Percentiles rank a stretch among this genome's conserved stretches.
phyloP scores from a whole-genome alignment of 306 rosid genomes.

The Medicago arabica region DNA sequence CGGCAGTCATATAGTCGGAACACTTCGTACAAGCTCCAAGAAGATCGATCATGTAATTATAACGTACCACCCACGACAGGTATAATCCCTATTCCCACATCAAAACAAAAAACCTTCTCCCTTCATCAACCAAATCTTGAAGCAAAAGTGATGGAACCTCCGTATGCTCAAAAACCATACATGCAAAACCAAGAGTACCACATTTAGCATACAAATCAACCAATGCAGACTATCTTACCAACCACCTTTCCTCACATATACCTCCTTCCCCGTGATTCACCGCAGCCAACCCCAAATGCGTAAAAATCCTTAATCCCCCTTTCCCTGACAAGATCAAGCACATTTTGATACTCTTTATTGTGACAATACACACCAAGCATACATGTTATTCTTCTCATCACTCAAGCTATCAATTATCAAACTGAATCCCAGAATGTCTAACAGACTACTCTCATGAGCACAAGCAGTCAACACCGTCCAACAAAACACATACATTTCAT shows the following conservation, averaged over 20 bases:
- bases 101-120: slow-evolving; percentile 59
- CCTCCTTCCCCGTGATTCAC: slow-evolving; percentile 82
- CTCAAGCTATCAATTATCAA: slow-evolving; percentile 59
- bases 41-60: slow-evolving; percentile 83
- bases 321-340: slow-evolving; percentile 67
- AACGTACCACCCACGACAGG: slow-evolving; percentile 80
- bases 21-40: slow-evolving; percentile 84
- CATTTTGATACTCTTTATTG: slow-evolving; percentile 64
- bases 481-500: too few species aligned
- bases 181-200: too few species aligned
- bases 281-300: slow-evolving; percentile 71
- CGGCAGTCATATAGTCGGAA: slow-evolving; percentile 63
- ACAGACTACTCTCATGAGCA: slow-evolving; percentile 79
- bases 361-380: slow-evolving; percentile 86
- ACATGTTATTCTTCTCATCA: slow-evolving; percentile 61
- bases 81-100: slow-evolving; percentile 73
- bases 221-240: slow-evolving; percentile 54
- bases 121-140: slow-evolving; percentile 80
- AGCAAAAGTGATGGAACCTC: slow-evolving; percentile 73
- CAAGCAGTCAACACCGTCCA: too few species aligned
- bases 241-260: slow-evolving; percentile 77
- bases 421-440: slow-evolving; percentile 51
- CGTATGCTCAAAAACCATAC: slow-evolving; percentile 54
- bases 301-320: slow-evolving; percentile 64
- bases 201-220: too few species aligned